phyloP scores from a whole-genome alignment of 2,329 filamentous ascomycete species.

The Ophiocordyceps polyrhachis-furcata region DNA sequence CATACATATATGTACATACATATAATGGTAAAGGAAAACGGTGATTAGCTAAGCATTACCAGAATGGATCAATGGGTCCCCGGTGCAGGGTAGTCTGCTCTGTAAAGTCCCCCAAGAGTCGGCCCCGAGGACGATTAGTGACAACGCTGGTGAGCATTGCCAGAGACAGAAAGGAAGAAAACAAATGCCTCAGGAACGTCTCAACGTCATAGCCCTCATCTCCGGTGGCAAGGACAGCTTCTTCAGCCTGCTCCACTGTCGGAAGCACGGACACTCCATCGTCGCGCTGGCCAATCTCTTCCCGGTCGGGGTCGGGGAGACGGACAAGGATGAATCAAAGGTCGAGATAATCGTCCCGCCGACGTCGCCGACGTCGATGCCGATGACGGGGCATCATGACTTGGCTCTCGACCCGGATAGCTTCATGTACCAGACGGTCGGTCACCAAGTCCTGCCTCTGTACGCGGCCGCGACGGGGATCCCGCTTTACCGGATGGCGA shows the following conservation, averaged over 20 bases:
- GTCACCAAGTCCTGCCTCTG: slow-evolving; percentile 69
- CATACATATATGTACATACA: too few relatives aligned
- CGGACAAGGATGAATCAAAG: neutral
- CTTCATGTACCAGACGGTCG: slow-evolving; percentile 99
- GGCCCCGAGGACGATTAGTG: too few relatives aligned
- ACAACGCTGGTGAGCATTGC: neutral
- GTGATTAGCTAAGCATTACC: too few relatives aligned
- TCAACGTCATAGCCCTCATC: slow-evolving; percentile 77
- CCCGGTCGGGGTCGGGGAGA: slow-evolving; percentile 14
- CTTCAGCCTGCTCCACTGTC: slow-evolving; percentile 79
- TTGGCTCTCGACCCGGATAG: slow-evolving; percentile 51
- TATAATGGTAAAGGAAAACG: too few relatives aligned
- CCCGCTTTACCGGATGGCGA: slow-evolving; percentile 67
- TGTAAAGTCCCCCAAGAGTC: too few relatives aligned
- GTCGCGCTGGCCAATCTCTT: slow-evolving; percentile 81
- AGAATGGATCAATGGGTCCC: too few relatives aligned
- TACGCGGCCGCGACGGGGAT: slow-evolving; percentile 64
- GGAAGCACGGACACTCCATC: slow-evolving; percentile 66
- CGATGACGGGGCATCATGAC: neutral
- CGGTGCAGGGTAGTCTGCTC: too few relatives aligned
- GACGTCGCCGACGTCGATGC: neutral
- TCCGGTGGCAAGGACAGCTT: slow-evolving; percentile 97
- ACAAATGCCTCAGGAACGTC: slow-evolving; percentile 11
- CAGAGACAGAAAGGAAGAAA: neutral
- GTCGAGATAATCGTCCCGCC: neutral